Conservation (phyloP, 176 grass and related monocot species). For the Miscanthus lutarioriparius region DNA sequence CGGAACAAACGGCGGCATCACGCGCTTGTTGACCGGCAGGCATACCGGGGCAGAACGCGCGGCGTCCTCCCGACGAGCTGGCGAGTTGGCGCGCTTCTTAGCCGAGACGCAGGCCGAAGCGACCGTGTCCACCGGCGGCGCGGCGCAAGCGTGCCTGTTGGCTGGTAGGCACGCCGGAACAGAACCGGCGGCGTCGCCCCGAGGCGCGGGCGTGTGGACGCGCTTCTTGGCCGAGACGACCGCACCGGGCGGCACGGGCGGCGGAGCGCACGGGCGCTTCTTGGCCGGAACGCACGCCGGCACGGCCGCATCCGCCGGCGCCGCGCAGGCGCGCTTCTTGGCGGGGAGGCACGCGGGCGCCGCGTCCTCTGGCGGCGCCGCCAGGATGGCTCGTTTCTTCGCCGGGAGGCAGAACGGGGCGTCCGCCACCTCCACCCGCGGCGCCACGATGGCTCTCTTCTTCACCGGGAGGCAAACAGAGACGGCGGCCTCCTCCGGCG, state of each 20-base stretch:
- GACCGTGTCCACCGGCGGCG: neutral
- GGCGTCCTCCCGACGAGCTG: neutral
- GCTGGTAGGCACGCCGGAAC: neutral
- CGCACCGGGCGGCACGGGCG: neutral
- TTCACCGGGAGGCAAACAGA: constrained; percentile 57
- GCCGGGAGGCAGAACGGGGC: constrained; percentile 50
- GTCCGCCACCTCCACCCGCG: neutral
- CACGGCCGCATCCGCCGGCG: neutral
- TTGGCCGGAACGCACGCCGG: constrained; percentile 13
- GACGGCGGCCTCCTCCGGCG: neutral
- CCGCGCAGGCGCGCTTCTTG: constrained; percentile 22
- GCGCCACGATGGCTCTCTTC: constrained; percentile 50
- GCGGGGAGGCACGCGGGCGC: constrained; percentile 10
- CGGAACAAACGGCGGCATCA: constrained; percentile 26
- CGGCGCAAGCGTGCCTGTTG: neutral
- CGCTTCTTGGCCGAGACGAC: constrained; percentile 24
- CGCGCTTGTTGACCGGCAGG: constrained; percentile 29
- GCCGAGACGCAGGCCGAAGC: neutral
- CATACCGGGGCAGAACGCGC: constrained; percentile 1
- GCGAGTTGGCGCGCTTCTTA: constrained; percentile 29
- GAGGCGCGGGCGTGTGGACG: neutral
- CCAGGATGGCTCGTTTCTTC: constrained; percentile 54
- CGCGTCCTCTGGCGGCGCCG: neutral
- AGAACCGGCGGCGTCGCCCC: neutral
- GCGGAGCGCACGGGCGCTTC: neutral